A percentile compares a stretch with the other conserved stretches of the same genome.
Evolutionary conservation across 2,329 filamentous ascomycete genomes (phyloP).

Genomic region (Ceratocystis harringtonii): DNA sequence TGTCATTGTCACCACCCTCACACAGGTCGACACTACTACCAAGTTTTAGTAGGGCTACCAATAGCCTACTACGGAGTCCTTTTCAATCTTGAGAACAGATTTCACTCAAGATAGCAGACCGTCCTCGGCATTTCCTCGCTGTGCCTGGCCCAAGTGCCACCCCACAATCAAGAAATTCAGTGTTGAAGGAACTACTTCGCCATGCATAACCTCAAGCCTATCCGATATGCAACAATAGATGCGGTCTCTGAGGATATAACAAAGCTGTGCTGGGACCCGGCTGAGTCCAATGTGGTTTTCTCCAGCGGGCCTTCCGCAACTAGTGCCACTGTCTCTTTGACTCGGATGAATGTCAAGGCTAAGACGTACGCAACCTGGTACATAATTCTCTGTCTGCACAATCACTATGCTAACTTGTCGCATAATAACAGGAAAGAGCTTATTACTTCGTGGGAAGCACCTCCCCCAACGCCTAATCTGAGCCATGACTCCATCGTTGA

Average conservation of each 20-base stretch:
- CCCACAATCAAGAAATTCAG: not conserved
- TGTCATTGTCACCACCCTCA: not conserved
- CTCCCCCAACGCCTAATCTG: conserved; percentile 62
- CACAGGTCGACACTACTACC: not conserved
- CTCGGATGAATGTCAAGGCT: conserved; percentile 36
- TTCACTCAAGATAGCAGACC: not conserved
- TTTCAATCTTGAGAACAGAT: not conserved
- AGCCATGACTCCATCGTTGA: conserved; percentile 59
- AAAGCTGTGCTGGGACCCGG: conserved; percentile 72
- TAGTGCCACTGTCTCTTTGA: conserved; percentile 57
- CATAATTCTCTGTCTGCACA: not conserved
- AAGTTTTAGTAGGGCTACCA: not conserved
- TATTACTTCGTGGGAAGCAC: conserved; percentile 81
- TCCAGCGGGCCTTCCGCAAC: conserved; percentile 65
- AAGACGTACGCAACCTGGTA: conserved; percentile 27
- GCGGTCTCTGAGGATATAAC: conserved; percentile 42
- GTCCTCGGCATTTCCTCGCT: not conserved
- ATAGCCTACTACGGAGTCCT: not conserved
- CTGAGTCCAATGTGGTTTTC: conserved; percentile 63
- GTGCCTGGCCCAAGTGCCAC: not conserved
- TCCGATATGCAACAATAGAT: conserved; percentile 53
- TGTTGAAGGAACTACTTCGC: conserved; percentile 12
- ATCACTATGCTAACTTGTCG: not conserved
- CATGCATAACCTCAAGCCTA: conserved; percentile 82
- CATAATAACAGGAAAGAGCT: conserved; percentile 19